phyloP scores from a whole-genome alignment of 257 asterid species.

The Ilex asprella region DNA sequence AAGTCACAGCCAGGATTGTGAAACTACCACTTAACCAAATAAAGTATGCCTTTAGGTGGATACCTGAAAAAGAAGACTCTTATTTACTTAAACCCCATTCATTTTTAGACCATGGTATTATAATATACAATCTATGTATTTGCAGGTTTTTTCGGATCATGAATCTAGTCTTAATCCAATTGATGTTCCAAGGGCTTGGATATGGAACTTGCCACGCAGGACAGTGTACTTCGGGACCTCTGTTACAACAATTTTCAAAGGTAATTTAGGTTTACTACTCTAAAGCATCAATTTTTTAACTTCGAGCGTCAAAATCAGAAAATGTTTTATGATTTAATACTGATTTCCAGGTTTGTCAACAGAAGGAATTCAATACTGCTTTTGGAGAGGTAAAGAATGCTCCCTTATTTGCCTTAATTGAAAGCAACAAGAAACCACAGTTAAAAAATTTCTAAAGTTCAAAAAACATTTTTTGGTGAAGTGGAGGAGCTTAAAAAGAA shows the following conservation, averaged over 20 bases:
- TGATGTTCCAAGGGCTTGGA: constrained; percentile 57
- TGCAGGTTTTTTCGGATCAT: constrained; percentile 86
- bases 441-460: too few relatives aligned
- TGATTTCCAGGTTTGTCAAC: constrained; percentile 66
- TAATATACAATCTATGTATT: constrained; percentile 8
- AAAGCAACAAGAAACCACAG: too few relatives aligned
- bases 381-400: constrained; percentile 75
- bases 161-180: constrained; percentile 74
- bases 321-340: constrained; percentile 9
- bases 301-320: constrained; percentile 12
- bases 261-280: constrained; percentile 22
- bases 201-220: constrained; percentile 78
- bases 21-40: neutral
- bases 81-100: neutral
- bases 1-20: too few relatives aligned
- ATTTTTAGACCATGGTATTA: too few relatives aligned
- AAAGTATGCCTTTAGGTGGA: neutral
- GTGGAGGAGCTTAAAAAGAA: neutral
- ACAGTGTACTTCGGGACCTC: constrained; percentile 91
- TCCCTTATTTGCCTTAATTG: neutral
- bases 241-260: constrained; percentile 75
- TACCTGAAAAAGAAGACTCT: neutral
- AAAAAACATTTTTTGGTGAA: neutral
- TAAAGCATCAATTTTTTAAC: constrained; percentile 7
- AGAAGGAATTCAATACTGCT: constrained; percentile 66